A percentile compares a stretch with the other conserved stretches of the same genome.
Conservation (phyloP, 768 basidiomycete species). For the Suillus ampliporus region DNA sequence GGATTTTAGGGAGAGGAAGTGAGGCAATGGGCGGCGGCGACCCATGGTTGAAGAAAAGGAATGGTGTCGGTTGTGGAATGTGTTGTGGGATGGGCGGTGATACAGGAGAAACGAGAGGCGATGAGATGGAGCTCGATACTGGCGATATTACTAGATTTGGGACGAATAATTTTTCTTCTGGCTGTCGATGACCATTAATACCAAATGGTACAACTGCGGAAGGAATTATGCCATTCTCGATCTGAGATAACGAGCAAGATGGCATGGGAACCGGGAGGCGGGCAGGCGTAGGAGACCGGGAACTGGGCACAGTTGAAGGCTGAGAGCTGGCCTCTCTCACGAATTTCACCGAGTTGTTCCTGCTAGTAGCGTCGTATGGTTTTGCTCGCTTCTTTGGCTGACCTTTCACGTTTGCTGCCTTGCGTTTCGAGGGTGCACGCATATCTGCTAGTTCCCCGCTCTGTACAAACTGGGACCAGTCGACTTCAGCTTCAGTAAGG, state of each 20-base stretch:
- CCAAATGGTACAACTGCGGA: conserved; percentile 1
- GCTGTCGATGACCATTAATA: conserved; percentile 8
- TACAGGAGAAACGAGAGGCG: conserved; percentile 17
- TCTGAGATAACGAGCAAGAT: conserved; percentile 17
- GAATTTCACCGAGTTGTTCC: conserved; percentile 46
- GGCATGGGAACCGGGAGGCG: conserved; percentile 24
- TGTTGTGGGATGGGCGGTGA: conserved; percentile 24
- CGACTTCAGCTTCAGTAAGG: conserved; percentile 47
- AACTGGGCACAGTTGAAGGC: conserved; percentile 38
- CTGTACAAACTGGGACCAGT: conserved; percentile 52
- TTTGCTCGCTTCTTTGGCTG: conserved; percentile 65
- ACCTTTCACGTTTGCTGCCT: conserved; percentile 49
- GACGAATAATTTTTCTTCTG: conserved; percentile 14
- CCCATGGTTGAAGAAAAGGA: conserved; percentile 64
- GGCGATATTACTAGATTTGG: conserved; percentile 24
- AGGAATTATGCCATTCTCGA: conserved; percentile 8
- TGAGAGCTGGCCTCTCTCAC: conserved; percentile 59
- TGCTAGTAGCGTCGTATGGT: conserved; percentile 60
- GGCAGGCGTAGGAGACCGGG: conserved; percentile 38
- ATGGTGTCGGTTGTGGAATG: conserved; percentile 53
- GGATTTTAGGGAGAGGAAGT: conserved; percentile 72
- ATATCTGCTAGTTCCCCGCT: conserved; percentile 33
- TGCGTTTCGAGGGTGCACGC: conserved; percentile 54
- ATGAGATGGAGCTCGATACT: conserved; percentile 21
- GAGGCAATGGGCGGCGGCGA: conserved; percentile 53